Evolutionary conservation across 75 land plant species (phyloP), one percentile per base, ranked within the genome.

Genomic region (Azolla pinnata): DNA sequence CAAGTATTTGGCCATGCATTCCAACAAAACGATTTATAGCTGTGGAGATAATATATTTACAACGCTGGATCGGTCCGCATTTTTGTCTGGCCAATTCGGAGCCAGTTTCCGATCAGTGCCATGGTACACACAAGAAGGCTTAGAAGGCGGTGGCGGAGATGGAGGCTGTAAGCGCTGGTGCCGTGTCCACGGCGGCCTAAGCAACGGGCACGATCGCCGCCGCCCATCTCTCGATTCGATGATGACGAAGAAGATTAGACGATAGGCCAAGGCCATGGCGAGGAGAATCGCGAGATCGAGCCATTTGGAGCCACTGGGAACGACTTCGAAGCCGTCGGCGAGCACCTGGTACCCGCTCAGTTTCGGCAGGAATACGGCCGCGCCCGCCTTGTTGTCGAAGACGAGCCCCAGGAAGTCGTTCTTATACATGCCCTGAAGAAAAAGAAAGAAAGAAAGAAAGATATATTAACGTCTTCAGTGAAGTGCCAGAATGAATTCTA

Each of bases 331-430:
- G 4, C 33, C 21, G 16, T 71, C 35, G 5, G 23, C 31, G 9
- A 71, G 46, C 21, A 71, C 30, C 2, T 31, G 25, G 4, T 55
- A 12, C 21, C 74, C 68, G 1, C 45, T 14, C 3, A 71, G 50
- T 2, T 27, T 45, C n/a, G 74, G 68, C 46, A 57, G 12, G 12
- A 35, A 12, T 12, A 5, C 12, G 2, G 29, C 54, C 18, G 54
- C 29, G 4, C 9, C 3, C 27, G 54, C 24, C 27, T 18, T 28
- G 31, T 18, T 18, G 1, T 65, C 55, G 42, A 73, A 73, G 7
- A 29, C 50, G 0, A 73, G 44, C 2, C 75, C 75, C 24, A 45
- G 46, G 59, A 73, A 73, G 31, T 73, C 75, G 28, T 73, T 73
- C 47, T 60, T 0, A 18, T 66, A 73, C 59, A 65, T 61, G 44